Conservation (phyloP, 192 early-diverging fungal genomes). For the Backusella mclennaniae region DNA sequence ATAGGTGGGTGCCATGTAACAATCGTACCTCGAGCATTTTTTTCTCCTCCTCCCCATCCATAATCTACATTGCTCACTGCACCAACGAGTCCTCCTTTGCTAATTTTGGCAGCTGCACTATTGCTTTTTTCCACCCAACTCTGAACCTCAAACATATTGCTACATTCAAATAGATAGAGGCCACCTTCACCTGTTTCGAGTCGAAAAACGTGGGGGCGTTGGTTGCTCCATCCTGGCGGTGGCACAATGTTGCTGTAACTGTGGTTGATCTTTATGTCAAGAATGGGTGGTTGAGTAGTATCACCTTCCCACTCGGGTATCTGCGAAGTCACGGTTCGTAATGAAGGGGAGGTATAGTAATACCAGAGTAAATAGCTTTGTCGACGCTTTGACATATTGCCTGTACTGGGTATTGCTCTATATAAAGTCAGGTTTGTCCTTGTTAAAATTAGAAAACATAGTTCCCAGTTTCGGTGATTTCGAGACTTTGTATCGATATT, state of each 20-base stretch:
- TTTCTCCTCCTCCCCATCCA: neutral
- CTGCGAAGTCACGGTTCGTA: neutral
- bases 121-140: neutral
- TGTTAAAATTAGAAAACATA: slow-evolving; percentile 3
- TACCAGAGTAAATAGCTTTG: neutral
- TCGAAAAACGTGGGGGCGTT: slow-evolving; percentile 10
- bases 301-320: neutral
- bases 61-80: slow-evolving; percentile 12
- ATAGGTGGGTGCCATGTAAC: neutral
- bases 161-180: neutral
- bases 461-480: neutral
- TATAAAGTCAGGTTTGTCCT: neutral
- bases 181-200: slow-evolving; percentile 2
- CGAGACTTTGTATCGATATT: neutral
- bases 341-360: neutral
- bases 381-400: neutral
- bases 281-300: neutral
- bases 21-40: neutral
- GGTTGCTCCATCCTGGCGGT: neutral
- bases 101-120: neutral
- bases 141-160: slow-evolving; percentile 8
- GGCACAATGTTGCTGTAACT: neutral
- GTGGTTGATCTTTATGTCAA: neutral
- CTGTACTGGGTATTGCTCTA: neutral
- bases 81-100: neutral